Percentiles rank a stretch among this genome's conserved stretches.
phyloP scores from a whole-genome alignment of 1,139 yeast genomes.

The Arxiozyma telluris region DNA sequence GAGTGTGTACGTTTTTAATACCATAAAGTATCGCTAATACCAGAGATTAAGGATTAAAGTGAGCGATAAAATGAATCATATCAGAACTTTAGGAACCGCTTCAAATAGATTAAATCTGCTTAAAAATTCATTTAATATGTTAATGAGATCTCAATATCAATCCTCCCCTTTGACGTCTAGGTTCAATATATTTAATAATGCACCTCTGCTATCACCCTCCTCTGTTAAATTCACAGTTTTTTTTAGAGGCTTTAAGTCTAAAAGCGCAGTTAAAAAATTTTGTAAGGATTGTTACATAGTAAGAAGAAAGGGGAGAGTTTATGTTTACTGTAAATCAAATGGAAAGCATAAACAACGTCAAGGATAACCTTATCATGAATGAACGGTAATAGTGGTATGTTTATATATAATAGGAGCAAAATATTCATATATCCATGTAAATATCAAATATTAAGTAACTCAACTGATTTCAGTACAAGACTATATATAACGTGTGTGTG shows the following conservation, averaged over 20 bases:
- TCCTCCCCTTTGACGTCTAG: not conserved
- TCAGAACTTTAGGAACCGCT: not conserved
- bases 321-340: conserved; percentile 84
- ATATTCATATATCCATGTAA: not conserved
- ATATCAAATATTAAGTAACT: not conserved
- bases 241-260: conserved; percentile 54
- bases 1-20: too few relatives aligned
- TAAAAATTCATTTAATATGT: not conserved
- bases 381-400: conserved; percentile 6
- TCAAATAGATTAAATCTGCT: not conserved
- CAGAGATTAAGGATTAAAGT: not conserved
- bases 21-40: too few relatives aligned
- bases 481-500: not conserved
- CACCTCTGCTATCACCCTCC: not conserved
- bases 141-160: not conserved
- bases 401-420: not conserved
- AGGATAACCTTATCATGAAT: conserved; percentile 40
- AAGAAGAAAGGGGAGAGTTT: conserved; percentile 88
- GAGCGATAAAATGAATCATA: not conserved
- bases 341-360: conserved; percentile 97
- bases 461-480: conserved; percentile 5
- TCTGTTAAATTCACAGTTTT: not conserved
- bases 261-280: conserved; percentile 83
- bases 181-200: not conserved
- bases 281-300: conserved; percentile 88